Evolutionary conservation across 306 rosid genomes (phyloP).

Genomic region (Trichosanthes cucumerina): DNA sequence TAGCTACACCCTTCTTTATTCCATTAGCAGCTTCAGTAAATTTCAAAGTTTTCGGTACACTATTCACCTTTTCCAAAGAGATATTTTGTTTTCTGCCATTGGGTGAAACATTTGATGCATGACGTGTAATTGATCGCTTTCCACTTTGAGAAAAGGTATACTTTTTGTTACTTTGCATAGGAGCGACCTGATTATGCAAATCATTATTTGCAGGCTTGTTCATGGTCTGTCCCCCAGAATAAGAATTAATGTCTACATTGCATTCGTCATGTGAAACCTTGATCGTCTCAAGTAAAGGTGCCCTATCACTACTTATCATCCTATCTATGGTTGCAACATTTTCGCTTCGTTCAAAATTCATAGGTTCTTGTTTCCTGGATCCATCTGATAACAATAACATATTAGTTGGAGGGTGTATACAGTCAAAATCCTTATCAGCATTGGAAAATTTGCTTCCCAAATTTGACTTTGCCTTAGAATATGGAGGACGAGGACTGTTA

Average conservation of each 20-base stretch:
- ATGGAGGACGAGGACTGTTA: neutral
- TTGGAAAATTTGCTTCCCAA: neutral
- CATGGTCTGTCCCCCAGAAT: neutral
- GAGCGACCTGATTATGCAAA: neutral
- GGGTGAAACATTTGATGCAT: neutral
- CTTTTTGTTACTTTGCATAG: slow-evolving; percentile 1
- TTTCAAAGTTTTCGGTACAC: neutral
- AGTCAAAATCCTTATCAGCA: neutral
- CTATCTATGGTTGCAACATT: neutral
- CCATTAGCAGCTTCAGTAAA: slow-evolving; percentile 10
- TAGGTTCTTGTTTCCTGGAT: neutral
- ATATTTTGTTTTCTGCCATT: neutral
- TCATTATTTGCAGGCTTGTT: neutral
- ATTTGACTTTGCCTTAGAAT: slow-evolving; percentile 6
- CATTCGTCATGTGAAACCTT: neutral
- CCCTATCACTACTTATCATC: neutral
- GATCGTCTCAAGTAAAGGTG: neutral
- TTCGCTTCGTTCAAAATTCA: neutral
- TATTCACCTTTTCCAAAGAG: slow-evolving; percentile 18
- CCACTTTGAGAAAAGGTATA: slow-evolving; percentile 13
- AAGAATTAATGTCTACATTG: neutral
- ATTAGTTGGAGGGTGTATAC: neutral
- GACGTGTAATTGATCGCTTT: neutral
- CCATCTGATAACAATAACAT: neutral
- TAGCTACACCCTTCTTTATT: neutral